Base-by-base conservation (phyloP, 1,139 yeast genomes). In the Pichia sp. region DNA sequence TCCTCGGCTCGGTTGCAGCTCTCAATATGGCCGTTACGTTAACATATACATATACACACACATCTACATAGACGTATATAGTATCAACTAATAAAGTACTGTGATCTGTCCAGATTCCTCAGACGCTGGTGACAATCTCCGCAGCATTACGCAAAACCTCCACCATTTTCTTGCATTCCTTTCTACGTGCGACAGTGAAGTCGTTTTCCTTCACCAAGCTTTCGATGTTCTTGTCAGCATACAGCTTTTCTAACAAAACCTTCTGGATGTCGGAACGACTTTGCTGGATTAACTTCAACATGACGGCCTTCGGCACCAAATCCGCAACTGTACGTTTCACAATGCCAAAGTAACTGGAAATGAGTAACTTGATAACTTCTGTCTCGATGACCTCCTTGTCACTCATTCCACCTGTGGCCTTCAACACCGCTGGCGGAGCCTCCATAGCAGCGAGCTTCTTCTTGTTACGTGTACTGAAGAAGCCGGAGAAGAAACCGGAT, bases 351-450 rank as follows among this genome's bases (percentile, higher is more conserved):
- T 93, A 93, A 34, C 97, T 90, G 53, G 86, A 83, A 64, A 93
- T 93, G 67, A 93, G 79, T 62, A 93, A 79, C 75, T 93, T 93
- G 69, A 93, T 93, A 45, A 93, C 98, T 68, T 93, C 99, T 0
- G 98, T 93, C 73, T 93, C 99, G 83, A 89, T 87, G 40, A 92
- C 83, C 74, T 93, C 99, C 64, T 97, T 85, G 70, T 93, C 99
- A 29, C 96, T 83, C 89, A 93, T 85, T 56, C 88, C 84, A 46
- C 98, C 98, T 29, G 96, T 84, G 6, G 99, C 99, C 71, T 93
- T 87, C 69, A 93, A 82, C 14, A 91, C 92, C 43, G 96, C 84
- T 46, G 99, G 99, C 50, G 99, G 99, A 1, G 97, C 92, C 71
- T 93, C 99, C 95, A 93, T 89, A 34, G 92, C 86, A 48, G 95